Percentiles rank a stretch among this genome's conserved stretches.
Conservation (phyloP, 169 alveolate genomes). For the Cryptosporidium ubiquitum region DNA sequence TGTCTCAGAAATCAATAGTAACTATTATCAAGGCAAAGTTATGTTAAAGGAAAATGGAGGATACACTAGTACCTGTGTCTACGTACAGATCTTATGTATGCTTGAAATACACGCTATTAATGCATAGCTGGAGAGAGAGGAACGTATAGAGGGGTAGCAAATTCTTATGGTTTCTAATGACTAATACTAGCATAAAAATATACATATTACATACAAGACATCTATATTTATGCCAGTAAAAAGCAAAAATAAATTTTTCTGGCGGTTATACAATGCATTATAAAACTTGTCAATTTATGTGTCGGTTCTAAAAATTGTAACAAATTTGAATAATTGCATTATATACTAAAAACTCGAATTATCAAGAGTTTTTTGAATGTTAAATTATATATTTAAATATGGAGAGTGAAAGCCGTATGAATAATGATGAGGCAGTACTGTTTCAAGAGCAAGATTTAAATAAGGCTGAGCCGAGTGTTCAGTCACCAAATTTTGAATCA, state of each 20-base stretch:
- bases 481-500: slow-evolving; percentile 70
- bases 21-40: background rate
- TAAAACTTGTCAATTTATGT: slow-evolving; percentile 74
- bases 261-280: slow-evolving; percentile 73
- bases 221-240: slow-evolving; percentile 71
- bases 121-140: slow-evolving; percentile 74
- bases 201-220: slow-evolving; percentile 74
- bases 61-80: slow-evolving; percentile 45
- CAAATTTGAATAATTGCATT: slow-evolving; percentile 16
- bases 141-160: slow-evolving; percentile 76
- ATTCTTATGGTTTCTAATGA: slow-evolving; percentile 37
- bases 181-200: slow-evolving; percentile 70
- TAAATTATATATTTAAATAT: slow-evolving; percentile 34
- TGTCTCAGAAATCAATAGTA: slow-evolving; percentile 33
- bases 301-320: slow-evolving; percentile 20
- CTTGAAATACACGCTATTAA: slow-evolving; percentile 46
- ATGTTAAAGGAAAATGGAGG: slow-evolving; percentile 69
- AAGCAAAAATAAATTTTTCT: slow-evolving; percentile 18
- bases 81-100: slow-evolving; percentile 72
- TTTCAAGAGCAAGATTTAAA: slow-evolving; percentile 68
- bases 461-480: slow-evolving; percentile 33
- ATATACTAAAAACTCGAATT: background rate
- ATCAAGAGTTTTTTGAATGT: slow-evolving; percentile 58
- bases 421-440: slow-evolving; percentile 55
- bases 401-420: slow-evolving; percentile 73